phyloP scores from a whole-genome alignment of 371 early-diverging fungal species.

The Mortierella polycephala region DNA sequence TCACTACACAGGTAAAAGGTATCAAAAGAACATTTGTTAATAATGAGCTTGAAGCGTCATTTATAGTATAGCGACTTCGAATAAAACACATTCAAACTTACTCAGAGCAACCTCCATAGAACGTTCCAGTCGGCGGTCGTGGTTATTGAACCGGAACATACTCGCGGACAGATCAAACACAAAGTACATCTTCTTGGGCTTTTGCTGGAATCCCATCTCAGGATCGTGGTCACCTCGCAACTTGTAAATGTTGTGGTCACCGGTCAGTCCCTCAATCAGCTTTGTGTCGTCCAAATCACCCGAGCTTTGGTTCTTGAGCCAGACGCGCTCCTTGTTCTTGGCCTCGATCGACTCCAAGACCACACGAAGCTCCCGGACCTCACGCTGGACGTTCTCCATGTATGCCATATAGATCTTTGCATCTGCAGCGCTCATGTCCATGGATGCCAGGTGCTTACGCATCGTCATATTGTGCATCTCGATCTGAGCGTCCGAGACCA shows the following conservation, averaged over 20 bases:
- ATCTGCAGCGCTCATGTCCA: slow-evolving; percentile 81
- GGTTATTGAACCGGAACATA: slow-evolving; percentile 81
- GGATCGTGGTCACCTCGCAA: slow-evolving; percentile 83
- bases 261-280: slow-evolving; percentile 83
- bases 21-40: background rate
- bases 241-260: slow-evolving; percentile 84
- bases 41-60: background rate
- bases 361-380: slow-evolving; percentile 81
- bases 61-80: no score
- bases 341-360: slow-evolving; percentile 82
- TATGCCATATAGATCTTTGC: slow-evolving; percentile 67
- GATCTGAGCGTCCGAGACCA: slow-evolving; percentile 55
- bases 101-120: slow-evolving; percentile 79
- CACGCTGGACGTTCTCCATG: slow-evolving; percentile 73
- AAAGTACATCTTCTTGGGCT: slow-evolving; percentile 84
- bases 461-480: slow-evolving; percentile 77
- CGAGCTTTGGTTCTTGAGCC: slow-evolving; percentile 83
- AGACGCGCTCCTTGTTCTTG: slow-evolving; percentile 85
- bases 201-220: slow-evolving; percentile 74
- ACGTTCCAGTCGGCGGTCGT: slow-evolving; percentile 76
- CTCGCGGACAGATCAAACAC: slow-evolving; percentile 85
- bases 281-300: slow-evolving; percentile 89
- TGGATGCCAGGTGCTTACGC: slow-evolving; percentile 68
- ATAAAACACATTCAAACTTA: slow-evolving; percentile 17
- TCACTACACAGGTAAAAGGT: slow-evolving; percentile 52